Conservation (phyloP, 495 filamentous ascomycete genomes). For the Aspergillus ellipticus region DNA sequence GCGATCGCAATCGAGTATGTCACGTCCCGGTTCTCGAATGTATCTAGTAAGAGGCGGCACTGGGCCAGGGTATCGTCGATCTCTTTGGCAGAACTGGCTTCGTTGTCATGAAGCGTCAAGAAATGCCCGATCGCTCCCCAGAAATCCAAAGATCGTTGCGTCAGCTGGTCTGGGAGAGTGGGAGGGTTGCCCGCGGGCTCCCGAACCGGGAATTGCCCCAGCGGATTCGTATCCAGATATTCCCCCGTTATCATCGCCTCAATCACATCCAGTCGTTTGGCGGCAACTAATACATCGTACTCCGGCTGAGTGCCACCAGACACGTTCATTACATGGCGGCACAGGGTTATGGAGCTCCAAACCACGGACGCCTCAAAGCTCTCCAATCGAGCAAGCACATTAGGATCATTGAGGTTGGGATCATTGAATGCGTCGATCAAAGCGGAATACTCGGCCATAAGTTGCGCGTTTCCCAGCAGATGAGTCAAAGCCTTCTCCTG, state of each 20-base stretch:
- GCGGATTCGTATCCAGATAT: slow-evolving; percentile 55
- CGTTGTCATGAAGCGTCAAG: slow-evolving; percentile 62
- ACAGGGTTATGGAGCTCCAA: slow-evolving; percentile 59
- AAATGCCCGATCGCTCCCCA: slow-evolving; percentile 75
- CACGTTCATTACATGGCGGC: slow-evolving; percentile 39
- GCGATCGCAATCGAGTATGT: slow-evolving; percentile 84
- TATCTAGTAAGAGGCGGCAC: slow-evolving; percentile 67
- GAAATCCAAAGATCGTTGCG: slow-evolving; percentile 67
- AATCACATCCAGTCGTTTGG: slow-evolving; percentile 68
- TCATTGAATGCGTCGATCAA: slow-evolving; percentile 53
- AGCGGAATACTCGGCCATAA: slow-evolving; percentile 60
- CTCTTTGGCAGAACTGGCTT: slow-evolving; percentile 51
- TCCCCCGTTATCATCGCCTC: slow-evolving; percentile 70
- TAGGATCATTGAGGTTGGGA: slow-evolving; percentile 36
- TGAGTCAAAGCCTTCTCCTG: slow-evolving; percentile 47
- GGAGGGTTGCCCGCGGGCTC: slow-evolving; percentile 39
- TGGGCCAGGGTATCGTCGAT: slow-evolving; percentile 60
- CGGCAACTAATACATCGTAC: slow-evolving; percentile 57
- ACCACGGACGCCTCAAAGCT: slow-evolving; percentile 68
- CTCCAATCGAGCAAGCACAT: slow-evolving; percentile 46
- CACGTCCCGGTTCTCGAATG: slow-evolving; percentile 84
- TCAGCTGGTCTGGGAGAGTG: slow-evolving; percentile 46
- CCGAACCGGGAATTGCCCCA: slow-evolving; percentile 43
- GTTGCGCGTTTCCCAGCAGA: slow-evolving; percentile 53
- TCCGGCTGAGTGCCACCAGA: slow-evolving; percentile 38